A percentile compares a stretch with the other conserved stretches of the same genome.
Conservation (phyloP, 2,329 filamentous ascomycete genomes). For the Neofusicoccum cordaticola region DNA sequence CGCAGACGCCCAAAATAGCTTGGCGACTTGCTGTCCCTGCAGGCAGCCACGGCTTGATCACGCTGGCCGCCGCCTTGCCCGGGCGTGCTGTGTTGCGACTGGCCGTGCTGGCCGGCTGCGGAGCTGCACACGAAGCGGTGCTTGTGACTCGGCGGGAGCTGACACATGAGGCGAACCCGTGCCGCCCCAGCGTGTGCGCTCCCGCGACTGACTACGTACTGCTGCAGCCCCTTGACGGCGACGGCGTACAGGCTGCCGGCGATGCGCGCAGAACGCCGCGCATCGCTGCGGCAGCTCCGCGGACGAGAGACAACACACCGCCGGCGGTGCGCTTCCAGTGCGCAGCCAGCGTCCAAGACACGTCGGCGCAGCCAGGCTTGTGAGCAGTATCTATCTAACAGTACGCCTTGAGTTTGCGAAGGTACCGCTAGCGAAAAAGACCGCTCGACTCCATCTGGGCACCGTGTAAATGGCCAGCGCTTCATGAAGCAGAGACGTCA, state of each 20-base stretch:
- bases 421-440: constrained; percentile 98
- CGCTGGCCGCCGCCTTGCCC: neutral
- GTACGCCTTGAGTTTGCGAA: constrained; percentile 71
- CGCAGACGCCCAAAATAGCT: constrained; percentile 7
- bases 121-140: neutral
- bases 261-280: too few species aligned
- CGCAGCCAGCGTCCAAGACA: too few species aligned
- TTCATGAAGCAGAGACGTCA: constrained; percentile 59
- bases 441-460: constrained; percentile 78
- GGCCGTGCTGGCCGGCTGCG: neutral
- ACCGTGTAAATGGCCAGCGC: constrained; percentile 83
- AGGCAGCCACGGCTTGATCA: constrained; percentile 4
- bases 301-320: neutral
- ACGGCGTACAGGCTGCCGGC: too few species aligned
- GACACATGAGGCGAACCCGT: constrained; percentile 8
- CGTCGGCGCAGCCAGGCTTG: constrained; percentile 47
- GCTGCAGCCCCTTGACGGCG: neutral
- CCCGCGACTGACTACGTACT: neutral
- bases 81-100: neutral
- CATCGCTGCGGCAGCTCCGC: neutral
- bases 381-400: constrained; percentile 97
- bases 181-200: neutral
- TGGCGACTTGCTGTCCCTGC: constrained; percentile 8
- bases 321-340: neutral
- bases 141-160: constrained; percentile 2